phyloP scores from a whole-genome alignment of 306 rosid genomes.

The Luffa aegyptiaca region DNA sequence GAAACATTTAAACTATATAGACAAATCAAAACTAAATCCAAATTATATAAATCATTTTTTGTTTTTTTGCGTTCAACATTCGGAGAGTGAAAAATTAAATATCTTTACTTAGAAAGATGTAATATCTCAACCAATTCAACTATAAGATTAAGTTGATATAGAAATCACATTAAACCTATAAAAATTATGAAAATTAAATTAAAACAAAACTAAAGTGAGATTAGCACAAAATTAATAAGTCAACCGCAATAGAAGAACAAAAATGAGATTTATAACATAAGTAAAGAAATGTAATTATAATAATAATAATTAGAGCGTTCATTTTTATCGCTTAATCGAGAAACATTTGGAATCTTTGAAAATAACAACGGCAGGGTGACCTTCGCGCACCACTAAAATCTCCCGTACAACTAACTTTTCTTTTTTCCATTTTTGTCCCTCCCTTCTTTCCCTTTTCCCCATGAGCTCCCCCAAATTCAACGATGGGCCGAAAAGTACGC shows the following conservation, averaged over 20 bases:
- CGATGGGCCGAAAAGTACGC: slow-evolving; percentile 72
- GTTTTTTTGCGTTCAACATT: no score
- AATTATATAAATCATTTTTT: no score
- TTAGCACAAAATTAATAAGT: not conserved
- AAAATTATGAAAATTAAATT: not conserved
- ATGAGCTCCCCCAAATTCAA: slow-evolving; percentile 14
- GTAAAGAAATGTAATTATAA: not conserved
- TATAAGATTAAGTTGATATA: no score
- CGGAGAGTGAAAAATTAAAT: no score
- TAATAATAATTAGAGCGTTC: not conserved
- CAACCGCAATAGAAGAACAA: no score
- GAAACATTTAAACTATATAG: no score
- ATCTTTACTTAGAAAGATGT: no score
- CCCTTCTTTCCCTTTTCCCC: not conserved
- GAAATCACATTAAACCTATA: not conserved
- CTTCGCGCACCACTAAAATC: slow-evolving; percentile 9
- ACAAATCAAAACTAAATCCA: no score
- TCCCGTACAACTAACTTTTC: not conserved
- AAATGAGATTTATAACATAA: not conserved
- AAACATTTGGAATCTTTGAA: not conserved
- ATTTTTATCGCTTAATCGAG: not conserved
- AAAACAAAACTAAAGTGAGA: not conserved
- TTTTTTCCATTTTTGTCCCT: not conserved
- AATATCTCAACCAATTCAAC: no score
- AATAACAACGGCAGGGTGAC: slow-evolving; percentile 11